phyloP scores from a whole-genome alignment of 1,139 yeast genomes.

The Blastobotrys elegans region DNA sequence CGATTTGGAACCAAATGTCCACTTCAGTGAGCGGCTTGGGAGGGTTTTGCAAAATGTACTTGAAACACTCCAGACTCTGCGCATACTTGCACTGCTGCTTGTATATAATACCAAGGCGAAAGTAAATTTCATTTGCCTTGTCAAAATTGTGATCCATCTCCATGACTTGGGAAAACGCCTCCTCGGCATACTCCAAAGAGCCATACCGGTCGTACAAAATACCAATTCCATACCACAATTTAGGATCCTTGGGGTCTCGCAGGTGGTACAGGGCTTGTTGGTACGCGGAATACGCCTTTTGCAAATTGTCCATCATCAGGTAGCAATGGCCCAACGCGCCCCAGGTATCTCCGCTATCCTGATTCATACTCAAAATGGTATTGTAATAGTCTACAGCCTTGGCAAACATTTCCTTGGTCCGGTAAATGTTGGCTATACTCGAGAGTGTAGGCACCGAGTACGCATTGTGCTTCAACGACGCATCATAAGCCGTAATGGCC shows the following conservation, averaged over 20 bases:
- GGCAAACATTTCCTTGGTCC: conserved; percentile 83
- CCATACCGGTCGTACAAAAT: conserved; percentile 94
- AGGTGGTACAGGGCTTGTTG: conserved; percentile 90
- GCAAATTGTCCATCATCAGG: conserved; percentile 91
- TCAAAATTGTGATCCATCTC: conserved; percentile 95
- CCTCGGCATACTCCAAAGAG: conserved; percentile 93
- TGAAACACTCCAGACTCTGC: conserved; percentile 88
- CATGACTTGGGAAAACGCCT: conserved; percentile 91
- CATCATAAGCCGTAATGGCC: conserved; percentile 83
- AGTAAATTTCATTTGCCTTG: conserved; percentile 92
- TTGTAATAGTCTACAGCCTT: conserved; percentile 93
- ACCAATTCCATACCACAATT: conserved; percentile 98
- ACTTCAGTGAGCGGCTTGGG: conserved; percentile 95
- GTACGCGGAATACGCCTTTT: conserved; percentile 92
- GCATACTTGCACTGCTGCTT: conserved; percentile 87
- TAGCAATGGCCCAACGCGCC: conserved; percentile 96
- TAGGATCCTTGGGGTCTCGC: conserved; percentile 92
- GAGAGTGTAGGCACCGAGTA: conserved; percentile 80
- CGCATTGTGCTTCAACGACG: conserved; percentile 84
- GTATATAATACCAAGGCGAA: conserved; percentile 93
- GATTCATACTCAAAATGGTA: conserved; percentile 73
- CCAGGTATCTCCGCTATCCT: conserved; percentile 96
- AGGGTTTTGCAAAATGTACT: conserved; percentile 83
- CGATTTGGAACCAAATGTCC: conserved; percentile 98
- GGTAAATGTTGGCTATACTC: conserved; percentile 80